phyloP scores from a whole-genome alignment of 352 stramenopile genomes.

The Globisporangium cylindrosporum region DNA sequence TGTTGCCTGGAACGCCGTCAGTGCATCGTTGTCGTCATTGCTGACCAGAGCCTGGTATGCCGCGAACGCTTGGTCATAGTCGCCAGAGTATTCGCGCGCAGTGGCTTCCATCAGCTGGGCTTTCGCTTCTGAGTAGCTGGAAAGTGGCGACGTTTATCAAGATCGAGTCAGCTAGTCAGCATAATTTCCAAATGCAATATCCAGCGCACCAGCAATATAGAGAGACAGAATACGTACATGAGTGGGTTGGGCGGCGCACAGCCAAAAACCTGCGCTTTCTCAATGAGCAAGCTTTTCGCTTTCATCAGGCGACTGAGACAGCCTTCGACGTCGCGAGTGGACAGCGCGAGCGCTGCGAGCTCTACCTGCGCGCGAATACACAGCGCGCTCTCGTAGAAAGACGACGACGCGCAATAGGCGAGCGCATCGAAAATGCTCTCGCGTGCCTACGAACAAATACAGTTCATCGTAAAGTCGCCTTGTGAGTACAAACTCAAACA shows the following conservation, averaged over 20 bases:
- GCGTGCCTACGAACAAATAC: constrained; percentile 30
- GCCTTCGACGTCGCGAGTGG: constrained; percentile 51
- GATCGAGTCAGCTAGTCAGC: too few species aligned
- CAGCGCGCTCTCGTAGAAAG: constrained; percentile 61
- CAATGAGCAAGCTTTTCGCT: constrained; percentile 34
- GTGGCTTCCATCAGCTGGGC: constrained; percentile 51
- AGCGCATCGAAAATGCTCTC: constrained; percentile 52
- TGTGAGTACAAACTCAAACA: too few species aligned
- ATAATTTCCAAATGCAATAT: too few species aligned
- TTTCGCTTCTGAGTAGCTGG: constrained; percentile 54
- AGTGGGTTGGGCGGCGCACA: constrained; percentile 26
- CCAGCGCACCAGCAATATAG: too few species aligned
- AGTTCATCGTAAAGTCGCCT: too few species aligned
- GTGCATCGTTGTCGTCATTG: constrained; percentile 17
- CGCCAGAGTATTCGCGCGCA: constrained; percentile 48
- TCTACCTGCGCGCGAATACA: constrained; percentile 58
- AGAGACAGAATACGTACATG: constrained; percentile 32
- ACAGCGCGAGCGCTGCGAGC: constrained; percentile 44
- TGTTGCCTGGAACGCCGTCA: constrained; percentile 29
- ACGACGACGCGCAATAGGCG: constrained; percentile 53
- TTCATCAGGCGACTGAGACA: constrained; percentile 50
- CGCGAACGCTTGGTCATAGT: constrained; percentile 42
- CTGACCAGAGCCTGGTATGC: constrained; percentile 35
- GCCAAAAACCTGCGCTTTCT: constrained; percentile 46
- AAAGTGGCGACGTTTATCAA: too few species aligned